These are phyloP conservation scores for Saussurea involucrata DNA, from an alignment of 129 eudicot species.

Conservation along the genomic window DNA sequence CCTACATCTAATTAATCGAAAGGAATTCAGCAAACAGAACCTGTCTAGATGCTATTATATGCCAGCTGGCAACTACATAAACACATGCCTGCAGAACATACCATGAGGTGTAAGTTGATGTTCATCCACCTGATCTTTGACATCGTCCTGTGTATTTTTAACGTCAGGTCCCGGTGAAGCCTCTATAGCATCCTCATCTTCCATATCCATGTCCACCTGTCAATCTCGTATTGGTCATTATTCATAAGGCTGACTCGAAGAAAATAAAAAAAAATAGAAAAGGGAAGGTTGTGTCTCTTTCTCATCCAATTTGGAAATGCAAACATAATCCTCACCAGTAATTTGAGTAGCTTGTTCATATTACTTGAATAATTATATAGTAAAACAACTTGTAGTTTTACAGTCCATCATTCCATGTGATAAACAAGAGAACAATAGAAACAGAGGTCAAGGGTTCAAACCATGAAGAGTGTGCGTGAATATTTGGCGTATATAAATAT, in stretches of 20 bases:
- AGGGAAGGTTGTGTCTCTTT: background rate
- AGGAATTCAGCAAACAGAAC: background rate
- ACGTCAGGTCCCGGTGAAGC: slow-evolving; percentile 37
- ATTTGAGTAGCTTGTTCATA: background rate
- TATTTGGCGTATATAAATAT: background rate
- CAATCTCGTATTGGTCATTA: slow-evolving; percentile 8
- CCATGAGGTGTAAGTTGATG: slow-evolving; percentile 34
- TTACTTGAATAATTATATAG: background rate
- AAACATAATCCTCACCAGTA: background rate
- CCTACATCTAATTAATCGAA: slow-evolving; percentile 23
- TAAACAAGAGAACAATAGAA: background rate
- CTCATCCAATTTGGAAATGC: background rate
- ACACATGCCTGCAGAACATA: slow-evolving; percentile 25
- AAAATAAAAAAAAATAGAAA: background rate
- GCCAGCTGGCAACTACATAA: background rate
- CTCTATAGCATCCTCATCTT: slow-evolving; percentile 53
- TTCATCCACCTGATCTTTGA: slow-evolving; percentile 26
- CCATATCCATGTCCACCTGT: slow-evolving; percentile 99
- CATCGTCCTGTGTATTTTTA: slow-evolving; percentile 27
- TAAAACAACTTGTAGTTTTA: background rate
- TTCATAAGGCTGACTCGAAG: background rate
- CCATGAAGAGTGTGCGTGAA: background rate
- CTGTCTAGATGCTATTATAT: background rate
- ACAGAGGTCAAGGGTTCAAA: background rate
- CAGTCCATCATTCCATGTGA: slow-evolving; percentile 8